Percentiles rank a stretch among this genome's conserved stretches.
Evolutionary conservation across 176 grass and related monocot species (phyloP).

Genomic region (Aegilops bicornis): DNA sequence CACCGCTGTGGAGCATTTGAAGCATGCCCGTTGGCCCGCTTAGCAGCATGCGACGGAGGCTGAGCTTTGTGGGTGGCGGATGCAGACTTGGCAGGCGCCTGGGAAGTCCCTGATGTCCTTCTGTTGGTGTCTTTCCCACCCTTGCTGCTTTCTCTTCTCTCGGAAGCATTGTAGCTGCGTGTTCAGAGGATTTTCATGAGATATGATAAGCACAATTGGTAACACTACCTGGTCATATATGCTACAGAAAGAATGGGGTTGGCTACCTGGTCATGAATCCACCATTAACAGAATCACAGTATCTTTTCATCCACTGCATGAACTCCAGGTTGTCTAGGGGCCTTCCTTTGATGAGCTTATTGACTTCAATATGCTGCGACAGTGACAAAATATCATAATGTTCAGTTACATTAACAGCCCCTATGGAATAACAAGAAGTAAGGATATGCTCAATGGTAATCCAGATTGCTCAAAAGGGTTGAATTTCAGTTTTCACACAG

Average conservation of each 20-base stretch:
- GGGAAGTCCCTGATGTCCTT: conserved; percentile 58
- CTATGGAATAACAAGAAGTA: neutral
- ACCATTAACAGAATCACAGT: conserved; percentile 76
- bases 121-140: conserved; percentile 91
- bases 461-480: neutral
- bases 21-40: conserved; percentile 41
- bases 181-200: neutral
- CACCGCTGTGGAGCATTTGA: conserved; percentile 43
- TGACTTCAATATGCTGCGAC: conserved; percentile 85
- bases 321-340: conserved; percentile 95
- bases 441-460: neutral
- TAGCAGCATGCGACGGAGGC: conserved; percentile 39
- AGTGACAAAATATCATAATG: neutral
- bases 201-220: neutral
- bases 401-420: neutral
- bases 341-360: conserved; percentile 85
- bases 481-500: neutral
- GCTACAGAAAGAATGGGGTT: neutral
- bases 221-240: neutral
- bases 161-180: conserved; percentile 73
- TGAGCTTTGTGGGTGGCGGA: conserved; percentile 54
- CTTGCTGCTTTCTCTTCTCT: conserved; percentile 85
- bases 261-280: conserved; percentile 50
- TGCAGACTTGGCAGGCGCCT: conserved; percentile 46
- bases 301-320: conserved; percentile 97